These are phyloP conservation scores for Psophocarpus tetragonolobus DNA, from an alignment of 306 rosid genomes.

Conservation along the genomic window DNA sequence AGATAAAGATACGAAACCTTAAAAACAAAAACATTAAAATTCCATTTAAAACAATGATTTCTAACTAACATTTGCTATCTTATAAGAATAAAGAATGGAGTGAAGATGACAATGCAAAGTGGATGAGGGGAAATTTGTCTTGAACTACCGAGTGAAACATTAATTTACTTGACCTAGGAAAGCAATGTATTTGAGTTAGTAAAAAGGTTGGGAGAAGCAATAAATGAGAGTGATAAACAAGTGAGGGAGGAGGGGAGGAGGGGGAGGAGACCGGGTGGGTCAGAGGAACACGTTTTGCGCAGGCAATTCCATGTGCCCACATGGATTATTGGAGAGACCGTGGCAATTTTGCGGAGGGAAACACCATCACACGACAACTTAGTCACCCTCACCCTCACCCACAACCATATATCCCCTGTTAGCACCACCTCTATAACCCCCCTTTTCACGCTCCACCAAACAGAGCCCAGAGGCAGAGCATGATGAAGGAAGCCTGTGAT, in stretches of 20 bases:
- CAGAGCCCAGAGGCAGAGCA: neutral
- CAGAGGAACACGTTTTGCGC: slow-evolving; percentile 62
- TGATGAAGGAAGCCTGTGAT: slow-evolving; percentile 66
- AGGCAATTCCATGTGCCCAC: slow-evolving; percentile 91
- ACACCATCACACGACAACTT: slow-evolving; percentile 19
- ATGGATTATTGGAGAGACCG: slow-evolving; percentile 52
- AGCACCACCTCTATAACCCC: neutral
- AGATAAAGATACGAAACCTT: too few relatives aligned
- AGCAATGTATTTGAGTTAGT: neutral
- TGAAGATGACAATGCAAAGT: too few relatives aligned
- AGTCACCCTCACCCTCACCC: neutral
- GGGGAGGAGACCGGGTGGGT: slow-evolving; percentile 64
- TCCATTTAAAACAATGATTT: too few relatives aligned
- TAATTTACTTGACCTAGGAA: too few relatives aligned
- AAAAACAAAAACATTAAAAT: too few relatives aligned
- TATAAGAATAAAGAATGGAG: too few relatives aligned
- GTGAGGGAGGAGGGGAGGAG: neutral
- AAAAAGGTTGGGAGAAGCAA: neutral
- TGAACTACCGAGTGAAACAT: too few relatives aligned
- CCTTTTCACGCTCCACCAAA: neutral
- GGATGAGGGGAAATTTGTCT: too few relatives aligned
- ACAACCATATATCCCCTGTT: neutral
- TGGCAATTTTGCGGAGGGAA: slow-evolving; percentile 27
- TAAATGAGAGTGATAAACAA: slow-evolving; percentile 16
- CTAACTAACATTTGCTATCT: too few relatives aligned